Evolutionary conservation across 352 stramenopile species (phyloP), one percentile per base, ranked within the genome.

Genomic region (Phytophthora macrochlamydospora): DNA sequence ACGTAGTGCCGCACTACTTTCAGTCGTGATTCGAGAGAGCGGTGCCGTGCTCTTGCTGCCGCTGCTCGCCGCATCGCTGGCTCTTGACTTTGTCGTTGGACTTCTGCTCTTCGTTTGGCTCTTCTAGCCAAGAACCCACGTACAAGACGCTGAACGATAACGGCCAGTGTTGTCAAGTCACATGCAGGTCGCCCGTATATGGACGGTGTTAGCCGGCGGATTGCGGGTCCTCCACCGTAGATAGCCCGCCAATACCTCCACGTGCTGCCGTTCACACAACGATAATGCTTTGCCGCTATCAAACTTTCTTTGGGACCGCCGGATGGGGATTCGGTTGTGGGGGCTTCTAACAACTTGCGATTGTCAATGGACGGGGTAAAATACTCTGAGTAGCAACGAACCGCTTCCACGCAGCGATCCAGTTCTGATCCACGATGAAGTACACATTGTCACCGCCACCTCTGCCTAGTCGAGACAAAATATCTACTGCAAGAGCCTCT

Each of bases 1-100:
- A 93, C 84, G 44, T 81, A 89, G 51, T 88, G 78, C 7, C 72
- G 77, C 28, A 90, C 76, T 13, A 67, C 43, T 0, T 51, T 69
- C 59, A 90, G 84, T 43, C 77, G 70, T 33, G 78, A 59, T 32
- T 79, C 62, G 1, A 85, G 37, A 13, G n/a, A 40, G 18, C 32
- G 72, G 55, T 31, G 57, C 32, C 48, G 73, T 54, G 42, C 76
- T 50, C 56, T 59, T 13, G 53, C 29, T 1, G 52, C 59, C 13
- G 82, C 40, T 0, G 32, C 59, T n/a, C 56, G 65, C 14, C 71
- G 69, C 12, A 71, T 73, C 0, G 45, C 55, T 1, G 82, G 82
- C 50, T 88, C 60, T 46, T 62, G 18, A 7, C 65, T 29, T 28
- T 66, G 59, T 18, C 54, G 54, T 31, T 62, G 55, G 29, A 38